Base-by-base conservation (phyloP, 805 yeast genomes). In the Cyberlindnera bimundalis region DNA sequence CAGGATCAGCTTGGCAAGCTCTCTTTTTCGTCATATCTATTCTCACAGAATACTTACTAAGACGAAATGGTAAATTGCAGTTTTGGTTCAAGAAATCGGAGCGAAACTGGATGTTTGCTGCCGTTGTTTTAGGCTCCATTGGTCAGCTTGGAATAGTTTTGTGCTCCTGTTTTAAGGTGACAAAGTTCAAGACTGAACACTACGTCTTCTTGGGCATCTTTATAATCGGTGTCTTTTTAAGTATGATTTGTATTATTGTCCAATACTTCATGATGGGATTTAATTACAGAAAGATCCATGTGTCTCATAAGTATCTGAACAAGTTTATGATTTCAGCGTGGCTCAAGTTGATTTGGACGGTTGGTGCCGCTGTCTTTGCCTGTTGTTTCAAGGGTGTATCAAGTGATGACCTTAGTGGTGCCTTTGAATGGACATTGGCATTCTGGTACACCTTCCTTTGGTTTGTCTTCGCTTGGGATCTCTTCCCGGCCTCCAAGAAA, bases 371-470 rank as follows among this genome's bases (percentile, higher is more conserved):
- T 14, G 76, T 67, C 0, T 72, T 85, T 56, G 96, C 91, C 3
- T 61, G 83, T 19, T 70, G 76, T 24, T 91, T 87, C 49, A 88
- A 78, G n/a, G 70, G 61, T 3, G 56, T 64, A 37, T 54, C 58
- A 58, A 58, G 60, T 11, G 43, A 61, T 18, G 51, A 50, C 18
- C 38, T 42, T 1, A 67, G 69, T 20, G 53, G 64, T 7, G 55
- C 64, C 28, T 78, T 84, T 57, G 98, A 91, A 63, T 91, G 98
- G 98, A 58, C 80, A 3, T 62, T 90, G 31, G 80, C 91, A n/a
- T 90, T 81, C 62, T 81, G 86, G 79, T 90, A 84, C 58, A 93
- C 95, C 3, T 53, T 81, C 25, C 68, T 84, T 45, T 74, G 81
- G 48, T 56, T 81, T 4, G 64, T 81, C 42, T 70, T 90, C 60